Conservation (phyloP, 2,329 filamentous ascomycete genomes). For the Orbilia oligospora region DNA sequence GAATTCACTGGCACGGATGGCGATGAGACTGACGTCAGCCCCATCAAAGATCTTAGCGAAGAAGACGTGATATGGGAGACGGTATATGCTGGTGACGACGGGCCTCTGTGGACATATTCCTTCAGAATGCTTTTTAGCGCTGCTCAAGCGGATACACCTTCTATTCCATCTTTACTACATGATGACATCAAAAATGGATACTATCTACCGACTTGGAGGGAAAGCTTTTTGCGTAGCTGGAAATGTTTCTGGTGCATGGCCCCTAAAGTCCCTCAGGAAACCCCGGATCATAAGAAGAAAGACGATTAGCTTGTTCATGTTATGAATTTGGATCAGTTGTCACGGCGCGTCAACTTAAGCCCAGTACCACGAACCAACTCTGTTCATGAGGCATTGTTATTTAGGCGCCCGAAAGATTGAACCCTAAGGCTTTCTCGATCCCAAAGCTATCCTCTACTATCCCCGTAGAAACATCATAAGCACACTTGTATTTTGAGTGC, state of each 20-base stretch:
- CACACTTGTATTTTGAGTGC: too few relatives aligned
- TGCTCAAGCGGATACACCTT: not conserved
- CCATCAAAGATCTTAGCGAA: not conserved
- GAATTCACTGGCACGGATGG: constrained; percentile 1
- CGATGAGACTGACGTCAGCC: constrained; percentile 8
- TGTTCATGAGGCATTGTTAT: not conserved
- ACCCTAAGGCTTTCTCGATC: too few relatives aligned
- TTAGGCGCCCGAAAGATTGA: too few relatives aligned
- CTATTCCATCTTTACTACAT: constrained; percentile 1
- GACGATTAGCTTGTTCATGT: not conserved
- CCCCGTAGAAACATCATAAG: too few relatives aligned
- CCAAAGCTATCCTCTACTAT: too few relatives aligned
- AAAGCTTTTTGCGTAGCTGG: not conserved
- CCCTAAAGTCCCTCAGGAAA: not conserved
- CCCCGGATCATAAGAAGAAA: not conserved
- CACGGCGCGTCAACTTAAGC: not conserved
- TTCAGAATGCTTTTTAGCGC: not conserved
- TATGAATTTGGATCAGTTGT: not conserved
- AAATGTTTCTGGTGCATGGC: not conserved
- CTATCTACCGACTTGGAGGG: constrained; percentile 10
- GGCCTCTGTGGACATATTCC: not conserved
- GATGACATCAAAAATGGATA: constrained; percentile 3
- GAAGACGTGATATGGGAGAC: not conserved
- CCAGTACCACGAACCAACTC: not conserved
- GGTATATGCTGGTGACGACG: not conserved